Base-by-base conservation (phyloP, 2,329 filamentous ascomycete genomes). In the Thermothelomyces thermophilus region DNA sequence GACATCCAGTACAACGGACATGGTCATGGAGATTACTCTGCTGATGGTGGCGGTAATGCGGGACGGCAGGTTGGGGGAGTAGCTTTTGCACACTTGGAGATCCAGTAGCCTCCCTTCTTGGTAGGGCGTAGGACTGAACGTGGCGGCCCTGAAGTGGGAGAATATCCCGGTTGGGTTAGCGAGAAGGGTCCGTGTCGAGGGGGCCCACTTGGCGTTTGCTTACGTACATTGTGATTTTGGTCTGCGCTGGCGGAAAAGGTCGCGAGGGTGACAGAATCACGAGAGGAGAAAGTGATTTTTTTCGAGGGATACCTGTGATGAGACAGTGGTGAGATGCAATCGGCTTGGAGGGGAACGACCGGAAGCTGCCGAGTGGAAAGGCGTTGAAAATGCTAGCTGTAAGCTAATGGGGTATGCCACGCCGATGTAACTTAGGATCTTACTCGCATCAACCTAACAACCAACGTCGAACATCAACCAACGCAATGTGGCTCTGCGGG, bases 1-100 rank as follows among this genome's bases (percentile, higher is more conserved):
- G 37, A 51, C 48, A 19, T 46, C 48, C 42, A 51, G 31, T 7
- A 51, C 48, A 22, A 33, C 31, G 37, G 48, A 41, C 48, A 51
- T 51, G 37, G 48, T 46, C 37, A 46, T 46, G 14, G 48, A 42
- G 17, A 51, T 3, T 22, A 46, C 42, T 42, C n/a, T 46, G 24
- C 16, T 36, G 37, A 51, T 51, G 14, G 43, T 51, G 37, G 37
- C 43, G 37, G 42, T 51, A 28, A 51, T 14, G 2, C 22, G 24
- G 30, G 48, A 37, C 31, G 48, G 37, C 16, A 51, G 31, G 10
- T 51, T 7, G 42, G 3, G 14, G 36, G 42, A 51, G 42, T 46
- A 42, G 37, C 36, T 46, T 42, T 46, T 4, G 16, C 35, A 13
- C 37, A 46, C 37, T 41, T 42, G 30, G 22, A 51, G 43, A 3